Conservation (phyloP, 2,329 filamentous ascomycete species). For the Nemania abortiva region DNA sequence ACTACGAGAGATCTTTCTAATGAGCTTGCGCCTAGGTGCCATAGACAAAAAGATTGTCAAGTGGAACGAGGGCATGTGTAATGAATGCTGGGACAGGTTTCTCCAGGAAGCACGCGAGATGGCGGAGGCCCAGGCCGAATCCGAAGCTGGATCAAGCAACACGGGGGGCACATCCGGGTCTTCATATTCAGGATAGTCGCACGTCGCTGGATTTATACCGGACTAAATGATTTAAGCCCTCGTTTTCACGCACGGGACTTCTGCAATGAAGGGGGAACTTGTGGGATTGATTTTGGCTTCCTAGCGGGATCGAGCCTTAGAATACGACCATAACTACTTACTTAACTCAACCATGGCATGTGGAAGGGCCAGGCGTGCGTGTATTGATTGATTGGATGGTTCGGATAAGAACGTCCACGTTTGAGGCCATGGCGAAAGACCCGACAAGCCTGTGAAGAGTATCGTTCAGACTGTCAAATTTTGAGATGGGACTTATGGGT, state of each 20-base stretch:
- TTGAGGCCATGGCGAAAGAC: background rate
- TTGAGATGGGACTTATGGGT: background rate
- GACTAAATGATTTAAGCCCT: slow-evolving; percentile 4
- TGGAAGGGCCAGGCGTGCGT: too few species aligned
- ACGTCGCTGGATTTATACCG: slow-evolving; percentile 30
- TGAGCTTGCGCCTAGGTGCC: slow-evolving; percentile 2
- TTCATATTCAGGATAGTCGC: slow-evolving; percentile 25
- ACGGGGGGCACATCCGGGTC: slow-evolving; percentile 38
- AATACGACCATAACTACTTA: background rate
- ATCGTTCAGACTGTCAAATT: background rate
- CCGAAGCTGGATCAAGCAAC: slow-evolving; percentile 33
- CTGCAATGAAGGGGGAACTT: background rate
- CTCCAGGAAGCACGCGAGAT: slow-evolving; percentile 50
- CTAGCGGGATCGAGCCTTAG: background rate
- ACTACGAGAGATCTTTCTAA: background rate
- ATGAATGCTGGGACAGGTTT: slow-evolving; percentile 52
- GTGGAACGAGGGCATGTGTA: slow-evolving; percentile 53
- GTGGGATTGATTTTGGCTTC: background rate
- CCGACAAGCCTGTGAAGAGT: background rate
- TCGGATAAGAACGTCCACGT: too few species aligned
- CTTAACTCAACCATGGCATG: background rate
- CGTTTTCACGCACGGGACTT: background rate
- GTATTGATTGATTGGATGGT: background rate
- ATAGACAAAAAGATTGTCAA: slow-evolving; percentile 49
- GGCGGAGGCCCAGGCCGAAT: slow-evolving; percentile 45